phyloP scores from a whole-genome alignment of 2,329 filamentous ascomycete genomes.

The Colletotrichum tropicale region DNA sequence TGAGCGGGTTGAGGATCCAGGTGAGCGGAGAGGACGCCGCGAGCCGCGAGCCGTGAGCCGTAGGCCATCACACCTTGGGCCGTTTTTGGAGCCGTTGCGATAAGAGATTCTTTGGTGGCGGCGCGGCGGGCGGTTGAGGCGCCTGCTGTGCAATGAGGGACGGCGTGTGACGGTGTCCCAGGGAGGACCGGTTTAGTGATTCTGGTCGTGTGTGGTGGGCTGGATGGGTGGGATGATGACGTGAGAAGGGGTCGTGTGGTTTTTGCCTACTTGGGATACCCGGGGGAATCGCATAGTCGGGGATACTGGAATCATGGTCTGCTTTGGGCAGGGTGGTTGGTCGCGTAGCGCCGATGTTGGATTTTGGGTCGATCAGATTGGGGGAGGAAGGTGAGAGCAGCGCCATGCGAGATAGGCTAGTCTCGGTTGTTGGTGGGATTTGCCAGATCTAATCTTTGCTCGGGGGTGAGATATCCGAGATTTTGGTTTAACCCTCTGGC shows the following conservation, averaged over 20 bases:
- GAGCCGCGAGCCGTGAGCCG: not conserved
- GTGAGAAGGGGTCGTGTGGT: not conserved
- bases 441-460: not conserved
- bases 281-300: not conserved
- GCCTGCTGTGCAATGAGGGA: not conserved
- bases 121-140: not conserved
- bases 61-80: not conserved
- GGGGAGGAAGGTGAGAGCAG: not conserved
- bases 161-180: not conserved
- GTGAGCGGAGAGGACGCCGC: not conserved
- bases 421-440: conserved; percentile 3
- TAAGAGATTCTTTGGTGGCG: not conserved
- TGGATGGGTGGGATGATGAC: not conserved
- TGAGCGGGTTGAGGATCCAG: not conserved
- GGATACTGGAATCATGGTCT: not conserved
- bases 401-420: conserved; percentile 10
- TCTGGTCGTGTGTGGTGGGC: not conserved
- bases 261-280: not conserved
- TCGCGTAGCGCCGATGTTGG: not conserved
- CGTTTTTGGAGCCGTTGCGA: not conserved
- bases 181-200: not conserved
- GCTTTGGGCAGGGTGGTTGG: not conserved
- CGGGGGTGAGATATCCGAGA: not conserved
- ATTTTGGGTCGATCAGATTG: not conserved
- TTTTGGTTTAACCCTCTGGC: not conserved